Conservation (phyloP, 768 basidiomycete species). For the Leccinum ochraceum region DNA sequence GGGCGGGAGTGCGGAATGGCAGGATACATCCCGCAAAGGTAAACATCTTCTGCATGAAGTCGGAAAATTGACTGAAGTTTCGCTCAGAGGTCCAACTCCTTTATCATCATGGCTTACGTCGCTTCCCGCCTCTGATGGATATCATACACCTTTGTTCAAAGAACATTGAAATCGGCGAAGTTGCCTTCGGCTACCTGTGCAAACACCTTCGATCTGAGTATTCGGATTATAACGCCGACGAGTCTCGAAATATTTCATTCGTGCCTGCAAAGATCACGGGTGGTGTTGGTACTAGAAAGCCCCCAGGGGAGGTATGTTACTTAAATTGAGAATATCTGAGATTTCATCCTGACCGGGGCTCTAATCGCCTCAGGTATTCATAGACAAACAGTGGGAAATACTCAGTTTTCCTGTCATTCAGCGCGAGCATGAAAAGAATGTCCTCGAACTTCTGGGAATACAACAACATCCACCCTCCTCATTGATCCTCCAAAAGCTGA, state of each 20-base stretch:
- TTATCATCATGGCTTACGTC: not conserved
- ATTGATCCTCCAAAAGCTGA: constrained; percentile 54
- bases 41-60: not conserved
- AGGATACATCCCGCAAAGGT: not conserved
- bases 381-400: too few species aligned
- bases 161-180: constrained; percentile 39
- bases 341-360: too few species aligned
- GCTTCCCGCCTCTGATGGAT: not conserved
- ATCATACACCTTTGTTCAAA: not conserved
- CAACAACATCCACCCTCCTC: constrained; percentile 55
- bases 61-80: not conserved
- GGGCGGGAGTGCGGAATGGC: constrained; percentile 73
- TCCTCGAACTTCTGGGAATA: too few species aligned
- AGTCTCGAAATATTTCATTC: constrained; percentile 30
- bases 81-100: not conserved
- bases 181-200: constrained; percentile 79
- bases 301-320: too few species aligned
- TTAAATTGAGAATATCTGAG: too few species aligned
- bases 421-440: too few species aligned
- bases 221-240: constrained; percentile 52
- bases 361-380: too few species aligned
- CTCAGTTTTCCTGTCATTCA: too few species aligned
- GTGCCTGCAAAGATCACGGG: too few species aligned
- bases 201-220: constrained; percentile 24
- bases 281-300: too few species aligned